Conservation (phyloP, 768 basidiomycete species). For the Dentipellis sp. region DNA sequence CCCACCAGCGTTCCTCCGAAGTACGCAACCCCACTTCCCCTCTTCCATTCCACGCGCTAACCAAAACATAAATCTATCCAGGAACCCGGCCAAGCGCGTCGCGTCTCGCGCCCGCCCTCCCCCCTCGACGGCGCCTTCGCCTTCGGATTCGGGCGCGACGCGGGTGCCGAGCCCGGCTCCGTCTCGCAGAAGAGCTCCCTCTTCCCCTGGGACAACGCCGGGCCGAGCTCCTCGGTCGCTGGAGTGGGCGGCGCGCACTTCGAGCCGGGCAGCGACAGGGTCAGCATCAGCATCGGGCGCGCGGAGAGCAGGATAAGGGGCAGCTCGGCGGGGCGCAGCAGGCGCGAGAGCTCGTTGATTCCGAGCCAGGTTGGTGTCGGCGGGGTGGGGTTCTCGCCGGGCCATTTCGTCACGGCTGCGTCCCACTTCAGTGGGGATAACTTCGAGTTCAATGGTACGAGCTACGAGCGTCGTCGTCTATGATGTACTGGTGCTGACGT, state of each 20-base stretch:
- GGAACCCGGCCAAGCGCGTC: constrained; percentile 85
- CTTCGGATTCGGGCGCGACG: constrained; percentile 28
- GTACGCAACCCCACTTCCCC: constrained; percentile 20
- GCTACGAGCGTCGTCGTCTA: constrained; percentile 10
- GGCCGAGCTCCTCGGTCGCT: constrained; percentile 46
- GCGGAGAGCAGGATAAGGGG: constrained; percentile 46
- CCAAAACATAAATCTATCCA: constrained; percentile 17
- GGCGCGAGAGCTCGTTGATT: constrained; percentile 48
- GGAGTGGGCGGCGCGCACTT: constrained; percentile 28
- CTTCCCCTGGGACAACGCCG: constrained; percentile 81
- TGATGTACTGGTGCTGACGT: constrained; percentile 1
- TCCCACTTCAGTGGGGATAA: constrained; percentile 46
- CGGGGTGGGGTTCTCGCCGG: constrained; percentile 42
- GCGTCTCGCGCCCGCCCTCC: constrained; percentile 49
- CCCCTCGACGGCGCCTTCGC: constrained; percentile 40
- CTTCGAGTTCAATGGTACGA: constrained; percentile 57
- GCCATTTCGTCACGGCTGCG: constrained; percentile 23
- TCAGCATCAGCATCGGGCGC: constrained; percentile 41
- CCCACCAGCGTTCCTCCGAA: constrained; percentile 48
- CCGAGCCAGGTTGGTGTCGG: constrained; percentile 20
- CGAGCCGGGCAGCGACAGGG: constrained; percentile 30
- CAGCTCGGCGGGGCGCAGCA: constrained; percentile 31
- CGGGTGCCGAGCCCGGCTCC: constrained; percentile 23
- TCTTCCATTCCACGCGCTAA: not conserved
- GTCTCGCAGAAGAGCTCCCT: constrained; percentile 57